Percentiles rank a stretch among this genome's conserved stretches.
Conservation (phyloP, 2,329 filamentous ascomycete species). For the Beauveria scarabaeidicola region DNA sequence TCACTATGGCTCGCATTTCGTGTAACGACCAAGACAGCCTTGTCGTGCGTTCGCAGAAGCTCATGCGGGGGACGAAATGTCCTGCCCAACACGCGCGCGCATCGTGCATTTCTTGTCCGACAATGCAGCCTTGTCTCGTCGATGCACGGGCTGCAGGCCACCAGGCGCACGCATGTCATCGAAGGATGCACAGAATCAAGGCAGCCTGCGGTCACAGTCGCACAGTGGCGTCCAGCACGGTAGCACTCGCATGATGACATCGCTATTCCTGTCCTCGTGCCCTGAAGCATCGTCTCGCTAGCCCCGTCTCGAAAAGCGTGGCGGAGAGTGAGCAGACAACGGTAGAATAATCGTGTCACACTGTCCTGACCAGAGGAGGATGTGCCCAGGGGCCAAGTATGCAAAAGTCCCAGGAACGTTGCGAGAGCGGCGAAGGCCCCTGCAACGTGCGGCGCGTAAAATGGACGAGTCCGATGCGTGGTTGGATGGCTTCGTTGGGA, state of each 20-base stretch:
- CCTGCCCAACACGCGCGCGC: neutral
- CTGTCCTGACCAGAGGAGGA: neutral
- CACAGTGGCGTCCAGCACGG: neutral
- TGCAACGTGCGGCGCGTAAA: conserved; percentile 11
- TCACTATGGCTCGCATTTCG: neutral
- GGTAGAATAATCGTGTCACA: neutral
- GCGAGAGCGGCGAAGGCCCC: neutral
- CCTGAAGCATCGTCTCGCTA: neutral
- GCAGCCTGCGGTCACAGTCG: neutral
- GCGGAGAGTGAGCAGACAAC: neutral
- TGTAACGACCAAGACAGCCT: neutral
- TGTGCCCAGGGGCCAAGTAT: neutral
- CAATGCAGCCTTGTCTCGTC: neutral
- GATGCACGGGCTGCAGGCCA: neutral
- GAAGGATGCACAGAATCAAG: neutral
- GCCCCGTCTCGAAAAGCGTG: neutral
- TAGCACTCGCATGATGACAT: neutral
- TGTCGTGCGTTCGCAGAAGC: neutral
- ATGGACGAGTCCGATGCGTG: neutral
- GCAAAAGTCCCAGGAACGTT: neutral
- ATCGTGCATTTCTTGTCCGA: neutral
- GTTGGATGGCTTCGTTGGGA: conserved; percentile 9
- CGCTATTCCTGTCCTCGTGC: neutral
- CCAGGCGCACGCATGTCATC: neutral
- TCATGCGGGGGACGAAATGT: neutral